Evolutionary conservation across 2,329 filamentous ascomycete genomes (phyloP), one percentile per base, ranked within the genome.

Genomic region (Aspergillus pseudonomiae): DNA sequence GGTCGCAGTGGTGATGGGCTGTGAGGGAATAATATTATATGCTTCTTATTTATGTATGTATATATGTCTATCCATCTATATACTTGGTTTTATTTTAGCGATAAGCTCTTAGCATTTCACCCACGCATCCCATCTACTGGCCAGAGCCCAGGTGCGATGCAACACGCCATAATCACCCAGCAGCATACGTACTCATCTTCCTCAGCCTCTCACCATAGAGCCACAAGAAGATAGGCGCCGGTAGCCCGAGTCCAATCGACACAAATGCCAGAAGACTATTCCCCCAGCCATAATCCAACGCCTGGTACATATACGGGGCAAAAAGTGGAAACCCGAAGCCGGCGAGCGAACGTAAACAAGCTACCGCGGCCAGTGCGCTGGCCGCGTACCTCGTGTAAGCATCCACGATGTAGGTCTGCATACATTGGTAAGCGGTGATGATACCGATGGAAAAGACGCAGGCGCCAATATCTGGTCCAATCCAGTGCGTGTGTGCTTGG

Each of bases 391-490:
- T 67, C 6, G 73, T 69, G 50, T 77, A 78, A 0, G 73, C 62
- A 63, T 78, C 76, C 10, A 78, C 69, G 21, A 77, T 61, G 60
- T 77, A 78, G 0, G 78, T 83, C 52, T 64, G 60, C 28, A 57
- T 55, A 12, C 60, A 76, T 60, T 79, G 77, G 50, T 77, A 78
- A 2, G 70, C 70, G n/a, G 76, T 73, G 36, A 79, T 78, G 1
- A 73, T 67, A 67, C 83, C 82, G 0, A 77, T 78, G 6, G 80
- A 78, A 60, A 86, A 81, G 3, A 86, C 67, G 0, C 72, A 75
- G 0, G 81, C 80, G 0, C 84, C 83, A 30, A 85, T 79, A 59
- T 85, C 81, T 0, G 85, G 84, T 59, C 82, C 75, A 43, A 86
- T 83, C 81, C 85, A 86, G 67, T 86, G 83, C 0, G 78, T 70